phyloP scores from a whole-genome alignment of 169 alveolate genomes.

The Plasmodium vivax region DNA sequence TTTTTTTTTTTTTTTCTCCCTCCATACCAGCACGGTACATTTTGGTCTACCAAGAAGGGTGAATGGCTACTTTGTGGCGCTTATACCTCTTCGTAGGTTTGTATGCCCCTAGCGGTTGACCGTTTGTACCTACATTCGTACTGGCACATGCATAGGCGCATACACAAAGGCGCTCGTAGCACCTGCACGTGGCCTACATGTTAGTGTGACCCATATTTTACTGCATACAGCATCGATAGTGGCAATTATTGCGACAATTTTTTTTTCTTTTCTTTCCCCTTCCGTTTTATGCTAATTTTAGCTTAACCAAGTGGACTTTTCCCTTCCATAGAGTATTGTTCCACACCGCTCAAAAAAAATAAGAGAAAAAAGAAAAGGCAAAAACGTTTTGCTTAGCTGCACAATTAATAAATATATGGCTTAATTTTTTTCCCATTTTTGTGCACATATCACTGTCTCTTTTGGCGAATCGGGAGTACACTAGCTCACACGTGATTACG shows the following conservation, averaged over 20 bases:
- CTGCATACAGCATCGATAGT: not conserved
- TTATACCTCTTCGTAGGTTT: not conserved
- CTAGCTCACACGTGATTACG: not conserved
- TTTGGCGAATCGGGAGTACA: not conserved
- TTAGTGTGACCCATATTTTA: not conserved
- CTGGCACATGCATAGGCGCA: not conserved
- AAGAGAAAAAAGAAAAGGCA: not conserved
- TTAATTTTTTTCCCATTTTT: not conserved
- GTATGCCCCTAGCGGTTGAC: not conserved
- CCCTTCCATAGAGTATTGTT: not conserved
- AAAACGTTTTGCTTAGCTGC: not conserved
- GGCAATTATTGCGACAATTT: not conserved
- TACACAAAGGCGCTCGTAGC: not conserved
- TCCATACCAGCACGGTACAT: not conserved
- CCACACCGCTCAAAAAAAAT: not conserved
- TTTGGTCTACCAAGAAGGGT: not conserved
- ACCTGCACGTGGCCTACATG: not conserved
- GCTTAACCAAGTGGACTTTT: not conserved
- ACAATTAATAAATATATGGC: not conserved
- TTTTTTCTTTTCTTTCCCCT: not conserved
- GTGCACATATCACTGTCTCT: not conserved
- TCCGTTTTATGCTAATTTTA: not conserved
- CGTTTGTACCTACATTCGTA: not conserved
- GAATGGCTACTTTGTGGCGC: not conserved
- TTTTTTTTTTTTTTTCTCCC: not conserved